Conservation (phyloP, 2,329 filamentous ascomycete genomes). For the Celoporthe dispersa region DNA sequence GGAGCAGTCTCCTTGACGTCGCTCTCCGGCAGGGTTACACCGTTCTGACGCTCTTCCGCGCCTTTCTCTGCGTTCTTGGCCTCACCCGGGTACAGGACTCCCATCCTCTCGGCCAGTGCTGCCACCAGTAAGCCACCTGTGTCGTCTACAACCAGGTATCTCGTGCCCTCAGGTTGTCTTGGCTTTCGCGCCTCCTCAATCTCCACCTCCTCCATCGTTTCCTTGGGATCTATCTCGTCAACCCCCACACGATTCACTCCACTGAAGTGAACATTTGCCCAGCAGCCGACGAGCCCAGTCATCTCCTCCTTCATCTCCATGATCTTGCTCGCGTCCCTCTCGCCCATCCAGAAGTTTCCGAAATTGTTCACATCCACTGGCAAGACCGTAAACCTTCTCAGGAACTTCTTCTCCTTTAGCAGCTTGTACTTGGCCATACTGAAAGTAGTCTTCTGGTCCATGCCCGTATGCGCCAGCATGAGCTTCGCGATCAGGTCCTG, state of each 20-base stretch:
- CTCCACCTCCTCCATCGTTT: slow-evolving; percentile 34
- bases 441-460: slow-evolving; percentile 94
- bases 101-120: slow-evolving; percentile 87
- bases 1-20: slow-evolving; percentile 6
- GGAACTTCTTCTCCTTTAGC: slow-evolving; percentile 91
- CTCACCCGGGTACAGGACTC: slow-evolving; percentile 65
- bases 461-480: slow-evolving; percentile 82
- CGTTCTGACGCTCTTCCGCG: neutral
- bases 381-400: slow-evolving; percentile 82
- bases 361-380: slow-evolving; percentile 81
- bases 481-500: slow-evolving; percentile 93
- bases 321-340: slow-evolving; percentile 79
- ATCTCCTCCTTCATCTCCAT: slow-evolving; percentile 87
- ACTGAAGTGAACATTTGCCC: slow-evolving; percentile 86
- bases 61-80: slow-evolving; percentile 24
- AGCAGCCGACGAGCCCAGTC: slow-evolving; percentile 80
- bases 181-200: slow-evolving; percentile 33
- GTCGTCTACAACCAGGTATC: slow-evolving; percentile 87
- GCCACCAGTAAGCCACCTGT: slow-evolving; percentile 82
- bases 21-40: neutral
- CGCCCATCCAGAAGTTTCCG: slow-evolving; percentile 75
- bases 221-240: slow-evolving; percentile 26
- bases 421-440: slow-evolving; percentile 95
- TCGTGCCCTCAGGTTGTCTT: slow-evolving; percentile 41
- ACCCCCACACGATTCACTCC: slow-evolving; percentile 40